Conservation (phyloP, 345 rosid genomes). For the Populus pruinosa region DNA sequence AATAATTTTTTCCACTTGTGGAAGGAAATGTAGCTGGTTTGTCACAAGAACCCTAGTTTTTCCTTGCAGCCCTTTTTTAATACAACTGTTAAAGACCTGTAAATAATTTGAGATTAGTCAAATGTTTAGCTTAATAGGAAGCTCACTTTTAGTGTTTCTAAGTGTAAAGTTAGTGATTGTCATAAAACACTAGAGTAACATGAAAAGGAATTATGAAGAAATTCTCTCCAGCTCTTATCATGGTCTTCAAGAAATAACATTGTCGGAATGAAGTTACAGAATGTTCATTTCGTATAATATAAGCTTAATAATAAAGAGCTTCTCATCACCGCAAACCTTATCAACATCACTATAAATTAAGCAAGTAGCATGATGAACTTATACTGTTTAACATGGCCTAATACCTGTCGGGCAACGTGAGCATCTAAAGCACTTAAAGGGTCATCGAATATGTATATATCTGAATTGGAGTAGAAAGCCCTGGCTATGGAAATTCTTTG, state of each 20-base stretch:
- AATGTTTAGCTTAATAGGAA: background rate
- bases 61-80: constrained; percentile 68
- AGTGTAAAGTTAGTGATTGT: background rate
- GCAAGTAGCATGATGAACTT: background rate
- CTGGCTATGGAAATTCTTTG: constrained; percentile 33
- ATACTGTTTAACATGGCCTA: background rate
- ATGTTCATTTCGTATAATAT: background rate
- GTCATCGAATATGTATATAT: constrained; percentile 31
- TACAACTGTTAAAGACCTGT: constrained; percentile 90
- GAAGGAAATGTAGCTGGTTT: constrained; percentile 95
- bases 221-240: background rate
- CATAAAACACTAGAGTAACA: background rate
- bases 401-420: constrained; percentile 31
- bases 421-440: constrained; percentile 37
- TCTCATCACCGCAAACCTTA: background rate
- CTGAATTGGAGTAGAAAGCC: constrained; percentile 30
- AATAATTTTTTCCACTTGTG: constrained; percentile 89
- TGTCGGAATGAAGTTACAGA: background rate
- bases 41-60: constrained; percentile 99
- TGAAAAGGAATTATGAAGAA: background rate
- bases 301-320: background rate
- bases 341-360: background rate
- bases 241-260: background rate
- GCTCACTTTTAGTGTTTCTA: background rate
- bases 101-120: constrained; percentile 12